These are phyloP conservation scores for Trypanosoma vivax DNA, from an alignment of 208 protist genomes.

Conservation along the genomic window DNA sequence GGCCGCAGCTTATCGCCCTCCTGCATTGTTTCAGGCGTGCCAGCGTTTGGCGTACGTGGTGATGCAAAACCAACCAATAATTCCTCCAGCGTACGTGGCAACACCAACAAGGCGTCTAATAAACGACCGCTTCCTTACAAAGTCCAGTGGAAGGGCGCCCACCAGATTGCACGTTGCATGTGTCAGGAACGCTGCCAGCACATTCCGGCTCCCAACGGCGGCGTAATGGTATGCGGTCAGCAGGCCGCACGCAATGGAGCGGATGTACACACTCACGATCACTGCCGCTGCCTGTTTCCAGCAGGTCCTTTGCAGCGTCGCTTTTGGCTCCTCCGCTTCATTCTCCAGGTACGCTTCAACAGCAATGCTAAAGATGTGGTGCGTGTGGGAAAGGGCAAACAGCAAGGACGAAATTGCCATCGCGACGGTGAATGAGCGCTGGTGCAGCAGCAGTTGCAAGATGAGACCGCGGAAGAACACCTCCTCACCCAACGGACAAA, in stretches of 20 bases:
- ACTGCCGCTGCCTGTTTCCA: constrained; percentile 11
- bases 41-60: neutral
- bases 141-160: constrained; percentile 37
- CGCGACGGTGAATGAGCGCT: constrained; percentile 12
- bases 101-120: neutral
- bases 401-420: constrained; percentile 39
- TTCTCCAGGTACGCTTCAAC: constrained; percentile 24
- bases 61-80: constrained; percentile 9
- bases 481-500: constrained; percentile 69
- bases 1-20: too few relatives aligned
- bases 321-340: neutral
- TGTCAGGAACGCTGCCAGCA: constrained; percentile 29
- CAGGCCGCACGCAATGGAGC: constrained; percentile 44
- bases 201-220: constrained; percentile 28
- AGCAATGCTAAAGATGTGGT: constrained; percentile 37
- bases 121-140: neutral
- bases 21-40: too few relatives aligned
- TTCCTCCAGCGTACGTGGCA: neutral
- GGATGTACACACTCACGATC: constrained; percentile 15
- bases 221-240: constrained; percentile 55
- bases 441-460: constrained; percentile 29
- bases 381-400: constrained; percentile 61
- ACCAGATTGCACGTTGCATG: constrained; percentile 69
- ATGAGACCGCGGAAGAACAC: constrained; percentile 69
- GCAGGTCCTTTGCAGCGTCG: neutral